phyloP scores from a whole-genome alignment of 1,284 basidiomycete genomes.

The Schizopora paradoxa region DNA sequence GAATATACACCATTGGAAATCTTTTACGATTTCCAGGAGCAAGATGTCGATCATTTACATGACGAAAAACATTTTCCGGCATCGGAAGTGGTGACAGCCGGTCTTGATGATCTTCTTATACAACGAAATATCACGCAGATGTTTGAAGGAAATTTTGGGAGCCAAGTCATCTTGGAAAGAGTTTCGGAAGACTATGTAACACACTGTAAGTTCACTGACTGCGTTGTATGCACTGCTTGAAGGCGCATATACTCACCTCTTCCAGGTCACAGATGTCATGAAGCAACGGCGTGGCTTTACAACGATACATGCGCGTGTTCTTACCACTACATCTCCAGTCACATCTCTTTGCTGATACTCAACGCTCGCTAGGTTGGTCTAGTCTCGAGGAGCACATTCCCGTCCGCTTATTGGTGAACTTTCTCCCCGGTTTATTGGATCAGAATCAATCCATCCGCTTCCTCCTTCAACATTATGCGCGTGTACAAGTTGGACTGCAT shows the following conservation, averaged over 20 bases:
- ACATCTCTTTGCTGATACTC: background rate
- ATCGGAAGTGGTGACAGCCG: no score
- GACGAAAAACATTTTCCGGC: no score
- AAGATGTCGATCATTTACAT: no score
- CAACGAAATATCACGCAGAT: background rate
- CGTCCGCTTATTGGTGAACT: background rate
- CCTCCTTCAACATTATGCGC: background rate
- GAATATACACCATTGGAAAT: no score
- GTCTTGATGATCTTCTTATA: no score
- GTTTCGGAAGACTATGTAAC: constrained; percentile 1
- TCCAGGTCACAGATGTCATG: constrained; percentile 8
- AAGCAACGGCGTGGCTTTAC: background rate
- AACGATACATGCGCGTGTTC: constrained; percentile 9
- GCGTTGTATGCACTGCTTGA: constrained; percentile 8
- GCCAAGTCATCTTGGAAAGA: constrained; percentile 1
- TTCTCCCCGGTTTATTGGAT: constrained; percentile 6
- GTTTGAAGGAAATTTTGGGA: constrained; percentile 4
- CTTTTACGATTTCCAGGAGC: no score
- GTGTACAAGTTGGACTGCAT: background rate
- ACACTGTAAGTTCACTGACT: no score
- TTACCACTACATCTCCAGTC: background rate
- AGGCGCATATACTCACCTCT: background rate
- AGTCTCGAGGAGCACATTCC: background rate
- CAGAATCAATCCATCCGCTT: background rate
- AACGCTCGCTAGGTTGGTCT: constrained; percentile 8